Evolutionary conservation across 768 basidiomycete species (phyloP).

Genomic region (Hypholoma sublateritium): DNA sequence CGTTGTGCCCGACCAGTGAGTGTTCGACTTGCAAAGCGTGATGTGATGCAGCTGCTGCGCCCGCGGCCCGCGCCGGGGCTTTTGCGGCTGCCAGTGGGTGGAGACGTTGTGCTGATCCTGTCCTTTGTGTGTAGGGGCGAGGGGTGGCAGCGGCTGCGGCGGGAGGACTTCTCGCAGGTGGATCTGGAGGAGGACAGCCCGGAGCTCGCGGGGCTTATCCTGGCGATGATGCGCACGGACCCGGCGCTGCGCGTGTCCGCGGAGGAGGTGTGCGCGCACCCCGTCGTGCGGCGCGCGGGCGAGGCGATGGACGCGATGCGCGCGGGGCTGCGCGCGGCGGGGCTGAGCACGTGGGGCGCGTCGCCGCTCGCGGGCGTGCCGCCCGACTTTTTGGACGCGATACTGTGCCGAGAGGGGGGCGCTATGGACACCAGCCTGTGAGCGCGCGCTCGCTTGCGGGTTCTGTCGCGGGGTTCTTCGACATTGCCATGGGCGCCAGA

Average conservation of each 20-base stretch:
- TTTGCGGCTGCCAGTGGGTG: conserved; percentile 11
- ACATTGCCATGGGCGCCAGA: conserved; percentile 11
- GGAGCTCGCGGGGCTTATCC: conserved; percentile 67
- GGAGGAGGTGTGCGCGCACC: conserved; percentile 56
- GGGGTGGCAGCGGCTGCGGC: conserved; percentile 90
- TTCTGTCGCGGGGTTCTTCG: conserved; percentile 4
- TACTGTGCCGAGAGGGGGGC: conserved; percentile 38
- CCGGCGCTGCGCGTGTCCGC: conserved; percentile 59
- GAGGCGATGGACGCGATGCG: conserved; percentile 58
- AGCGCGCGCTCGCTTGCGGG: neutral
- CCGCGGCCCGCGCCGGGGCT: conserved; percentile 13
- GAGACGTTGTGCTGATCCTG: conserved; percentile 26
- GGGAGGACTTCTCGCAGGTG: conserved; percentile 88
- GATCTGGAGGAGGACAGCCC: conserved; percentile 64
- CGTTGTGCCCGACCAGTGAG: conserved; percentile 94
- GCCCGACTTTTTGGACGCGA: conserved; percentile 62
- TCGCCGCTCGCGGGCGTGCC: conserved; percentile 63
- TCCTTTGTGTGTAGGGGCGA: conserved; percentile 62
- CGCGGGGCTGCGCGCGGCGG: conserved; percentile 31
- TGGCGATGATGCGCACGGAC: conserved; percentile 75
- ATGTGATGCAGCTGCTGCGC: neutral
- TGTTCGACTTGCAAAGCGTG: conserved; percentile 21
- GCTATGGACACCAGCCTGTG: conserved; percentile 28
- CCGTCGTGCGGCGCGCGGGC: conserved; percentile 64
- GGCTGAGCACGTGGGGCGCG: conserved; percentile 47